Base-by-base conservation (phyloP, 1,139 yeast genomes). In the Candida sp. region DNA sequence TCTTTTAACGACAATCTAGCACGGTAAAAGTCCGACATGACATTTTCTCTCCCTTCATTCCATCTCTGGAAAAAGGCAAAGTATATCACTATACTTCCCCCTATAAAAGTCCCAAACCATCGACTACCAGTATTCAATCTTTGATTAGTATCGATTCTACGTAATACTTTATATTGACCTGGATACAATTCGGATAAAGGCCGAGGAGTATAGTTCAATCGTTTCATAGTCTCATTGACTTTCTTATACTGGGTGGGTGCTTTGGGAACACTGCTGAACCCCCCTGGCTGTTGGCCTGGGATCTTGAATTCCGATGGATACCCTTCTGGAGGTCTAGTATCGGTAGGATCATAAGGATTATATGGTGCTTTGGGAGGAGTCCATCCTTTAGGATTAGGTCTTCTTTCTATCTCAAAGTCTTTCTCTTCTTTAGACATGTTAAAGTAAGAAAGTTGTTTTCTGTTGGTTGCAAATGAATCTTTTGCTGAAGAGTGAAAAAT, bases 301-400 rank as follows among this genome's bases (percentile, higher is more conserved):
- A 79, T 61, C 47, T 73, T 68, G 60, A 71, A 87, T 60, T 87
- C 96, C 9, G 91, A 83, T 1, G 96, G 96, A 51, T 87, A 87
- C 2, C 96, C 95, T 57, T 81, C 82, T 0, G 95, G 79, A 0
- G 96, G 96, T 42, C 96, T 70, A 34, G 70, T 61, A 59, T 87
- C 96, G 0, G 79, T 65, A 0, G 93, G 87, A 58, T 87, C 96
- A 57, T 83, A 87, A 3, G 96, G 96, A 53, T 87, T 87, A 58
- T 87, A 88, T 0, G 93, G 93, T 2, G 91, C 93, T 49, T 76
- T 79, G 4, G 95, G 95, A 2, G 84, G 87, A 0, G 77, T 77
- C 95, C 95, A 87, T 0, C 93, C 93, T 15, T 79, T 79, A 2
- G 95, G 95, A 54, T 87, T 84, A 3, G 95, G 88, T 47, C 90